phyloP scores from a whole-genome alignment of 202 grass and related monocot species.

The Setaria italica region DNA sequence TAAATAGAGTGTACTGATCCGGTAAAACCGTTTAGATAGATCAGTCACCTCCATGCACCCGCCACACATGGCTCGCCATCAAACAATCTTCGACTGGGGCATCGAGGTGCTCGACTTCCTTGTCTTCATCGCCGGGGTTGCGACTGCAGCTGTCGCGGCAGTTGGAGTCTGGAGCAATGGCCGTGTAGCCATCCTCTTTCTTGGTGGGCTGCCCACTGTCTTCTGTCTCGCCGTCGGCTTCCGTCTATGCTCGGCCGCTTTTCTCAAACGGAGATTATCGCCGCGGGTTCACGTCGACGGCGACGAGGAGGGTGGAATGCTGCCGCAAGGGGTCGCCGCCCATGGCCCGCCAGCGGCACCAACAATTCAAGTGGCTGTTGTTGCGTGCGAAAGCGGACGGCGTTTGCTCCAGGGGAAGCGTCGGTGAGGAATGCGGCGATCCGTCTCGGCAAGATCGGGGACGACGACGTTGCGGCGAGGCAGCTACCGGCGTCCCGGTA shows the following conservation, averaged over 20 bases:
- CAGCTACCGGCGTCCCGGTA: constrained; percentile 39
- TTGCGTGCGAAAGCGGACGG: background rate
- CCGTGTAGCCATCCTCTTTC: background rate
- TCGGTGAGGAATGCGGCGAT: constrained; percentile 22
- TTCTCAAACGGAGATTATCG: constrained; percentile 13
- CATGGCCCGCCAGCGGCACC: background rate
- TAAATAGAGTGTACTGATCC: background rate
- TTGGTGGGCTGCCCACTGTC: background rate
- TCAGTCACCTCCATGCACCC: background rate
- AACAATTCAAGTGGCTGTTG: background rate
- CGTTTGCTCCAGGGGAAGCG: background rate
- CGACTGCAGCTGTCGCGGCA: background rate
- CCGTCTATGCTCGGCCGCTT: background rate
- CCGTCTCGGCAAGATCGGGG: constrained; percentile 39
- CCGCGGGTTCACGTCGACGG: too few species aligned
- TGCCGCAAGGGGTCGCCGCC: background rate
- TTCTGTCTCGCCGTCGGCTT: background rate
- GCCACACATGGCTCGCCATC: constrained; percentile 11
- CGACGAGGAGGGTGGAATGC: background rate
- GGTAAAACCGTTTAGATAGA: background rate
- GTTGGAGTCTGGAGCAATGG: background rate
- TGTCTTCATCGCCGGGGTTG: constrained; percentile 23
- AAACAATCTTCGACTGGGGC: background rate
- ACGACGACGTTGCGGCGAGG: constrained; percentile 22
- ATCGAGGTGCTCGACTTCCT: constrained; percentile 25